Percentiles rank a stretch among this genome's conserved stretches.
phyloP scores from a whole-genome alignment of 345 rosid genomes.

The Eucalyptus cloeziana region DNA sequence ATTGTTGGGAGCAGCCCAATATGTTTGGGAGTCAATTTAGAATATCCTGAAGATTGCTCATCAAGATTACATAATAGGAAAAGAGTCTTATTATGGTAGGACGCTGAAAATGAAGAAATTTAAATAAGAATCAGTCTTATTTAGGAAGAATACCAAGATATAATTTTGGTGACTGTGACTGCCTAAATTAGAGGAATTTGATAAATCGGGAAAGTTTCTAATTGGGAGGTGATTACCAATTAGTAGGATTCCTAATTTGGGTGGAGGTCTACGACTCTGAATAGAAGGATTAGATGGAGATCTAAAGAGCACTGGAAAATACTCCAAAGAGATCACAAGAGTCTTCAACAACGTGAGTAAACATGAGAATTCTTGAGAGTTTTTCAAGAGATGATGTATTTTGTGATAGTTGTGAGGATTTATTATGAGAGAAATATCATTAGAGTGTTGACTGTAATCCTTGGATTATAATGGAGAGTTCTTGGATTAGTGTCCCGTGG shows the following conservation, averaged over 20 bases:
- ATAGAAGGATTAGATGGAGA: neutral
- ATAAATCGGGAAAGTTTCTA: neutral
- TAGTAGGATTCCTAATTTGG: neutral
- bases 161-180: too few species aligned
- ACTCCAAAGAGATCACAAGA: neutral
- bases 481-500: neutral
- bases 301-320: neutral
- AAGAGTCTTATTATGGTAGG: neutral
- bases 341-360: too few species aligned
- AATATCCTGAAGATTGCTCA: too few species aligned
- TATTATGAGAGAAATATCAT: too few species aligned
- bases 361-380: neutral
- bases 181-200: neutral
- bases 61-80: too few species aligned
- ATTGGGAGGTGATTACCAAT: neutral
- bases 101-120: fast-evolving
- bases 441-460: too few species aligned
- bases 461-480: neutral
- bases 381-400: too few species aligned
- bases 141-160: fast-evolving
- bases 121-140: too few species aligned
- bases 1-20: neutral
- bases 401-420: too few species aligned
- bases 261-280: neutral
- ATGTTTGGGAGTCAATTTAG: too few species aligned